Base-by-base conservation (phyloP, 306 rosid species). In the Sicyos edulis region DNA sequence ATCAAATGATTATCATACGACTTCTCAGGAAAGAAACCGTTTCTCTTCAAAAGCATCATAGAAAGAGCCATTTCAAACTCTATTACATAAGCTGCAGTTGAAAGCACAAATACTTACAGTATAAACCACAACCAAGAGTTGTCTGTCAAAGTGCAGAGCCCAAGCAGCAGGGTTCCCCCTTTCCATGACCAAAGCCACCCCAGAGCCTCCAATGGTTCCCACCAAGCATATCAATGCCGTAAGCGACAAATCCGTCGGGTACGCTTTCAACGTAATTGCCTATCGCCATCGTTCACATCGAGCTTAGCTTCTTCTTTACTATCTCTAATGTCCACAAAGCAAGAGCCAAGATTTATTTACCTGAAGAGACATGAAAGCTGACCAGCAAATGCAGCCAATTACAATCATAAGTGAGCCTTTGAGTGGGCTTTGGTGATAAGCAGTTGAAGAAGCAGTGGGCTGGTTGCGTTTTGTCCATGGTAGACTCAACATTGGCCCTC, bases 221-320 rank as follows among this genome's bases (percentile, higher is more conserved):
- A 58, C 67, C n/a, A 87, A 77, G 71, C 86, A 87, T 60, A 87
- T 87, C 82, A 70, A 72, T 42, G 81, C 78, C 2, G 92, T 76
- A 20, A 85, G 78, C 12, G 92, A 83, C n/a, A 85, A 82, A 65
- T 78, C 87, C 2, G 80, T 77, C 4, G 87, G 89, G 80, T 85
- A 87, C 14, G 80, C 21, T 55, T 81, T 78, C 20, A 85, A 71
- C 7, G 86, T 83, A 26, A 85, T 75, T n/a, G 87, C 83, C 92
- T 85, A 14, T 40, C 29, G 24, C 29, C 69, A 63, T 10, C 8
- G 57, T 10, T 4, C 6, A 21, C 62, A 10, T 0, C 44, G 52
- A 65, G 7, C 1, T 37, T 37, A 37, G 8, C 44, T 37, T 37
- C 44, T 37, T 37, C 44, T 5, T 37, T 5, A 26, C 3, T 37